Evolutionary conservation across 805 yeast species (phyloP), one percentile per base, ranked within the genome.

Genomic region (Hanseniaspora nectarophila): DNA sequence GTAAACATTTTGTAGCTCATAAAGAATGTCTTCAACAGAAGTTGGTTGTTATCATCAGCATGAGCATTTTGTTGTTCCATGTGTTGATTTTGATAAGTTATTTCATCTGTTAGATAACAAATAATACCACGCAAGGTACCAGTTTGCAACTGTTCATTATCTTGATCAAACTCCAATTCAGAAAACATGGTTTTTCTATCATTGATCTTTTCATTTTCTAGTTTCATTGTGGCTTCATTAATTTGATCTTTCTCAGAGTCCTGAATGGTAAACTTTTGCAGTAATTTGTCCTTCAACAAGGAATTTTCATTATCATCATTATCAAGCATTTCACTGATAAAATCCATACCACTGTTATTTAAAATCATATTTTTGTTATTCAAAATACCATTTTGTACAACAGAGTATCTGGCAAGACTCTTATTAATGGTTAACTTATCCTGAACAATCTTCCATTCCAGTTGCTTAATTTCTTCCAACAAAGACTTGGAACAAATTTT

Each of bases 1-100:
- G 88, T 76, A 65, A 82, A 89, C 52, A 78, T 76, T 59, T 88
- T 73, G 67, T 82, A 87, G 39, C 85, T 81, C 51, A 86, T 69
- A 68, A 89, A 78, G 60, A 88, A 85, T 0, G 92, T 77, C 0
- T 92, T 77, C 2, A 78, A 71, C 54, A 82, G 77, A 60, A 82
- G 80, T 54, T 78, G 78, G 54, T 78, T 84, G 1, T 87, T 82
- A 15, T 81, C 80, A 18, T 64, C 58, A 33, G 66, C 55, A 59
- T 83, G 90, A 3, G 33, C 29, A 13, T 21, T 16, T 7, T 28
- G 4, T 3, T 23, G 15, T 31, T 49, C 28, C 16, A 34, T 20
- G 63, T 83, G 82, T 0, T 89, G 83, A 46, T 83, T 65, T 23
- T 84, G 71, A 58, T 70, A 75, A 3, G 84, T 76, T 53, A 84